Conservation (phyloP, 169 alveolate genomes). For the Plasmodium inui region DNA sequence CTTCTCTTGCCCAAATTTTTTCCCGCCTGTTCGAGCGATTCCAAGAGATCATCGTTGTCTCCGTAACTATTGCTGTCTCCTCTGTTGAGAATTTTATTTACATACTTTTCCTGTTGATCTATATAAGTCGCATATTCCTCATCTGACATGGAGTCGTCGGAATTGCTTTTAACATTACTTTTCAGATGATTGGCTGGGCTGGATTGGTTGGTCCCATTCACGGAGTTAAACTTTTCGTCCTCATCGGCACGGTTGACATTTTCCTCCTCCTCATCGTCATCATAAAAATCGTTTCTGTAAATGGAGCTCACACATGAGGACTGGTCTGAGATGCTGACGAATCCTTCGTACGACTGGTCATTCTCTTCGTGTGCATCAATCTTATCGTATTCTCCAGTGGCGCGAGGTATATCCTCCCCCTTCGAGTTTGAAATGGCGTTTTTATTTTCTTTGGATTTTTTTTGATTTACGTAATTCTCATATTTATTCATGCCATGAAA, state of each 20-base stretch:
- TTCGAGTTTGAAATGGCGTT: background rate
- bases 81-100: constrained; percentile 32
- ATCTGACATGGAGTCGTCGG: constrained; percentile 32
- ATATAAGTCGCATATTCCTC: constrained; percentile 39
- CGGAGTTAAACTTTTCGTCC: constrained; percentile 8
- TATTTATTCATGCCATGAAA: constrained; percentile 21
- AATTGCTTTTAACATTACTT: background rate
- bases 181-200: background rate
- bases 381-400: background rate
- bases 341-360: constrained; percentile 45
- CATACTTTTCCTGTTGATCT: constrained; percentile 34
- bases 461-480: constrained; percentile 31
- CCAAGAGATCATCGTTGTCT: background rate
- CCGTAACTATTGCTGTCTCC: constrained; percentile 2
- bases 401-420: constrained; percentile 4
- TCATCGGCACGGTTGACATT: background rate
- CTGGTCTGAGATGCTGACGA: constrained; percentile 59
- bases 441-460: constrained; percentile 13
- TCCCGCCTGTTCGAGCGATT: background rate
- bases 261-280: constrained; percentile 26
- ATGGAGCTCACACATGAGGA: constrained; percentile 40
- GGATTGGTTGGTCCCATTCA: background rate
- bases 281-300: constrained; percentile 17
- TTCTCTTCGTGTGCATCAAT: background rate
- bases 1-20: background rate